Evolutionary conservation across 305 asterid species (phyloP), one percentile per base, ranked within the genome.

Genomic region (Andrographis paniculata): DNA sequence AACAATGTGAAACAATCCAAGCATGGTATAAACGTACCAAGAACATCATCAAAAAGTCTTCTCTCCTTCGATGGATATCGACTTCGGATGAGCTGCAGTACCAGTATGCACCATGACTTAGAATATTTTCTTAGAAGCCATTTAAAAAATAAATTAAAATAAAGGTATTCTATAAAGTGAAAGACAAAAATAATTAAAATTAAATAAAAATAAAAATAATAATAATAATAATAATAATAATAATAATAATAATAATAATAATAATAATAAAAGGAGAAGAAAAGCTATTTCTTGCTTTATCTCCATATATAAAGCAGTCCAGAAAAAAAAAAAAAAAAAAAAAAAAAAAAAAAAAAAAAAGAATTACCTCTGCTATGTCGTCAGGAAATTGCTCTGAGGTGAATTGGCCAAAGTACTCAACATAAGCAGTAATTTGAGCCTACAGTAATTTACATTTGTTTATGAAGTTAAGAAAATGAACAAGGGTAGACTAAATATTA

Each of bases 361-460:
- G 2, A 2, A 37, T 13, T 37, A 87, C 99, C 99, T 91, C 95
- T 4, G 94, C 83, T 65, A 91, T 77, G 62, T 91, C 99, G 65
- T 91, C 99, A 33, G 99, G 81, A 81, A 91, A 91, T 40, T 79
- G 93, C 67, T 87, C 96, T 22, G 94, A 81, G 54, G 94, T 81
- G 75, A 80, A 91, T 40, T 91, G 96, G 58, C 94, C 96, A 63
- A 91, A 87, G 70, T 80, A 91, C 66, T 91, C 94, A 51, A 87
- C 96, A 43, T 83, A 91, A 39, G 99, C 99, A 51, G 79, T 77
- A 54, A 65, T 76, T 76, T 91, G 94, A 72, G 88, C 99, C 99
- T 87, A 56, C 49, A 59, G 48, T 14, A 60, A 52, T 48, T n/a
- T 48, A 9, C 49, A 42, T 19, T 36, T 17, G 22, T 30, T 47